Percentiles rank a stretch among this genome's conserved stretches.
Evolutionary conservation across 2,329 filamentous ascomycete genomes (phyloP).

Genomic region (Exophiala mesophila): DNA sequence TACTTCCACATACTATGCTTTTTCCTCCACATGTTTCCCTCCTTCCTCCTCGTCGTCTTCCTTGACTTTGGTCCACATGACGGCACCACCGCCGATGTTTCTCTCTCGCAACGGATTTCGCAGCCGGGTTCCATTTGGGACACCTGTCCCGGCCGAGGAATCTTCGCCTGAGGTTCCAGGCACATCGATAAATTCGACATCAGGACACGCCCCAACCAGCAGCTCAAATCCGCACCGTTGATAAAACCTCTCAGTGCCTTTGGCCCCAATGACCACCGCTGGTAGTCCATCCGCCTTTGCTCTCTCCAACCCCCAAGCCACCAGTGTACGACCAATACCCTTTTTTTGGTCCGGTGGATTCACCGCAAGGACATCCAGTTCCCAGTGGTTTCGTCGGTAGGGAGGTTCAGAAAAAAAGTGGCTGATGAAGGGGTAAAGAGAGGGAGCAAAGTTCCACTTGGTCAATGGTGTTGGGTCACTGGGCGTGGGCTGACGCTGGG

Average conservation of each 20-base stretch:
- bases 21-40: no score
- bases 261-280: conserved; percentile 9
- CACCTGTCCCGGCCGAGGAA: background rate
- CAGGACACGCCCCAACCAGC: conserved; percentile 2
- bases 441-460: conserved; percentile 11
- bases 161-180: no score
- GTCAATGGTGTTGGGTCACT: conserved; percentile 8
- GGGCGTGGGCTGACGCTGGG: conserved; percentile 1
- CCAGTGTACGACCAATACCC: conserved; percentile 20
- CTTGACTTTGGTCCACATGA: conserved; percentile 11
- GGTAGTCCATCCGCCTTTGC: conserved; percentile 15
- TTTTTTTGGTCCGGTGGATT: conserved; percentile 14
- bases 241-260: conserved; percentile 12
- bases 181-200: background rate
- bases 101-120: conserved; percentile 11
- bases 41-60: no score
- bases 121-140: background rate
- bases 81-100: conserved; percentile 11
- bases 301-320: conserved; percentile 20
- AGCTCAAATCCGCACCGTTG: conserved; percentile 9
- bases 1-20: no score
- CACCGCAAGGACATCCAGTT: conserved; percentile 20
- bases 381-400: conserved; percentile 13
- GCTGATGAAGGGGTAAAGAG: conserved; percentile 4
- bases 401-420: conserved; percentile 5